These are phyloP conservation scores for Phytophthora pisi DNA, from an alignment of 352 stramenopile species.

Conservation along the genomic window DNA sequence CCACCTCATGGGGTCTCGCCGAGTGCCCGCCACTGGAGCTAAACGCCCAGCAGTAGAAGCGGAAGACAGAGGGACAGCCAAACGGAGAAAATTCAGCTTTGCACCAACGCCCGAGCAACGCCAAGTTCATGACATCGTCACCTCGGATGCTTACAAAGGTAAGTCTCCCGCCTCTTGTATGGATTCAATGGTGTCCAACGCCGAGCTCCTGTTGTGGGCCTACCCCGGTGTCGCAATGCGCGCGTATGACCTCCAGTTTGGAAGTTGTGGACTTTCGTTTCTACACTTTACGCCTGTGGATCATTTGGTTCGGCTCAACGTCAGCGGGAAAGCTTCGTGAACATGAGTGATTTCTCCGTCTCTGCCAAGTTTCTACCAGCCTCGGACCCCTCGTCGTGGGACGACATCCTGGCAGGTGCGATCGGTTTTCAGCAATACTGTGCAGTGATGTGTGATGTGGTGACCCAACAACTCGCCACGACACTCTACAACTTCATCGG, in stretches of 20 bases:
- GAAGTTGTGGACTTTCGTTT: neutral
- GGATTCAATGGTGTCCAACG: neutral
- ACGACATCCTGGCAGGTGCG: neutral
- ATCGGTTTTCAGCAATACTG: constrained; percentile 1
- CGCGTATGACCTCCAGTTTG: neutral
- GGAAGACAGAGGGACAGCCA: no score
- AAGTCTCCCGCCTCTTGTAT: neutral
- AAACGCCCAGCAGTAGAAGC: no score
- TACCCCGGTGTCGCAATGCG: neutral
- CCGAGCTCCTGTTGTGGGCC: neutral
- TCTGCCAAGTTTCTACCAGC: neutral
- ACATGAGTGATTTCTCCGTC: neutral
- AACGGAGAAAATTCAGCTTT: no score
- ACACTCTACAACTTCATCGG: neutral
- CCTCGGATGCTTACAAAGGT: no score
- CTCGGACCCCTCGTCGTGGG: neutral
- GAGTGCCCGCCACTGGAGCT: neutral
- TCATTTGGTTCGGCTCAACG: neutral
- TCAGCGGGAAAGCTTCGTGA: neutral
- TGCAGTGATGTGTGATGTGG: neutral
- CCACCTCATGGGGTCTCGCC: neutral
- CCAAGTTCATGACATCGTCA: no score
- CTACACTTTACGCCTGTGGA: neutral
- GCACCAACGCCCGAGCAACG: no score
- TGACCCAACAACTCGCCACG: neutral